A percentile compares a stretch with the other conserved stretches of the same genome.
These are phyloP conservation scores for Scleroderma citrinum DNA, from an alignment of 768 basidiomycete genomes.

Conservation along the genomic window DNA sequence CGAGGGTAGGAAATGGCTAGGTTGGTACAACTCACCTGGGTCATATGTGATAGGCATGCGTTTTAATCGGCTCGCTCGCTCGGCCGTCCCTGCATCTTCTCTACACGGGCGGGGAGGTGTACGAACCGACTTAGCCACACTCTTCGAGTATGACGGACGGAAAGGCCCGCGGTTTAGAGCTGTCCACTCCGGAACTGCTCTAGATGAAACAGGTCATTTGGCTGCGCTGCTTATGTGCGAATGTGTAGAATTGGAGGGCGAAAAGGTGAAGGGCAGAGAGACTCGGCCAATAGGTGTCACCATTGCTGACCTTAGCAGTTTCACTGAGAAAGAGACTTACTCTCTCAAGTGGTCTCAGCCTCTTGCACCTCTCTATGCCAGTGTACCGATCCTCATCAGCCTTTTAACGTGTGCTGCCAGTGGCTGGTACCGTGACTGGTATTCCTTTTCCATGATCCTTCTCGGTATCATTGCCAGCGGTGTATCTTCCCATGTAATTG, in stretches of 20 bases:
- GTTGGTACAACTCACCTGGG: conserved; percentile 11
- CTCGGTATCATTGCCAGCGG: conserved; percentile 28
- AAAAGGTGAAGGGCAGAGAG: conserved; percentile 9
- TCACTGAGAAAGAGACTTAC: too few species aligned
- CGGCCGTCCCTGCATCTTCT: conserved; percentile 14
- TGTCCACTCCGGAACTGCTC: conserved; percentile 19
- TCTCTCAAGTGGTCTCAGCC: too few species aligned
- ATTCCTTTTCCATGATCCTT: conserved; percentile 23
- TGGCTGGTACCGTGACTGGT: conserved; percentile 24
- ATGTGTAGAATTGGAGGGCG: conserved; percentile 14
- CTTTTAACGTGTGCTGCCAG: conserved; percentile 18
- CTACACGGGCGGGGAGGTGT: conserved; percentile 2
- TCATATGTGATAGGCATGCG: conserved; percentile 17
- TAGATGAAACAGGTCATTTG: conserved; percentile 24
- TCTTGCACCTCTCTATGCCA: background rate
- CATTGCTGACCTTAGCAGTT: conserved; percentile 9
- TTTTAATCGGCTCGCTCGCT: conserved; percentile 15
- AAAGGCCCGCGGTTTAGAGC: conserved; percentile 23
- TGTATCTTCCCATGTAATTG: conserved; percentile 20
- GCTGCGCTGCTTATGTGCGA: conserved; percentile 19
- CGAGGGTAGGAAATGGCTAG: background rate
- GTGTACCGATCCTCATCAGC: conserved; percentile 24
- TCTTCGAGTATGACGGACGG: conserved; percentile 22
- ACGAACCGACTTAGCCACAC: conserved; percentile 11
- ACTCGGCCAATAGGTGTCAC: conserved; percentile 12